phyloP scores from a whole-genome alignment of 352 stramenopile genomes.

The Globisporangium uncinulatum region DNA sequence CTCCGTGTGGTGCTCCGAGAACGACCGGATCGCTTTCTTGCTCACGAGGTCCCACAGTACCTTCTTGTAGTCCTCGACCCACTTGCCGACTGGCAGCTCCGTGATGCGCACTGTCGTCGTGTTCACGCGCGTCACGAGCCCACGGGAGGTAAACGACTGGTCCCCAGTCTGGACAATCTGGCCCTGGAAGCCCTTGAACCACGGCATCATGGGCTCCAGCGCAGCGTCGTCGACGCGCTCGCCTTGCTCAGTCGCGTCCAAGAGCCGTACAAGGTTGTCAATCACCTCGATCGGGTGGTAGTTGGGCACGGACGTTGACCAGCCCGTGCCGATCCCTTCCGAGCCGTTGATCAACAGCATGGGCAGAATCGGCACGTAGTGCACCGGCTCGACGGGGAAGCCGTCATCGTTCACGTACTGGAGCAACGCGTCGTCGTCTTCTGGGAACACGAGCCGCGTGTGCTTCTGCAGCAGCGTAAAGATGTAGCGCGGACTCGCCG shows the following conservation, averaged over 20 bases:
- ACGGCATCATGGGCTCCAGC: slow-evolving; percentile 87
- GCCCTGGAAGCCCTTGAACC: slow-evolving; percentile 95
- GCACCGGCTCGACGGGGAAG: slow-evolving; percentile 95
- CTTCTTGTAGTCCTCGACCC: slow-evolving; percentile 99
- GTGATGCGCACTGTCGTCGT: slow-evolving; percentile 94
- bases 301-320: slow-evolving; percentile 94
- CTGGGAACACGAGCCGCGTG: slow-evolving; percentile 96
- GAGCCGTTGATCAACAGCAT: slow-evolving; percentile 97
- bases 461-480: slow-evolving; percentile 97
- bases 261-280: slow-evolving; percentile 86
- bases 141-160: slow-evolving; percentile 71
- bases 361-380: slow-evolving; percentile 96
- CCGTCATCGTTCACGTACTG: slow-evolving; percentile 98
- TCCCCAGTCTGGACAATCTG: slow-evolving; percentile 69
- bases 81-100: slow-evolving; percentile 96
- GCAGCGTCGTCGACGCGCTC: slow-evolving; percentile 20
- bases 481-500: slow-evolving; percentile 97
- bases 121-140: slow-evolving; percentile 71
- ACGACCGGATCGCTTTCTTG: slow-evolving; percentile 83
- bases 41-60: slow-evolving; percentile 91
- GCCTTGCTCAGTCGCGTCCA: slow-evolving; percentile 61
- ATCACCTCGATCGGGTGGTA: slow-evolving; percentile 97
- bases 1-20: slow-evolving; percentile 98
- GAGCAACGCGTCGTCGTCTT: slow-evolving; percentile 97
- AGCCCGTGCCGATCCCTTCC: slow-evolving; percentile 99